Conservation (phyloP, 2,329 filamentous ascomycete genomes). For the Magnaporthales sp. region DNA sequence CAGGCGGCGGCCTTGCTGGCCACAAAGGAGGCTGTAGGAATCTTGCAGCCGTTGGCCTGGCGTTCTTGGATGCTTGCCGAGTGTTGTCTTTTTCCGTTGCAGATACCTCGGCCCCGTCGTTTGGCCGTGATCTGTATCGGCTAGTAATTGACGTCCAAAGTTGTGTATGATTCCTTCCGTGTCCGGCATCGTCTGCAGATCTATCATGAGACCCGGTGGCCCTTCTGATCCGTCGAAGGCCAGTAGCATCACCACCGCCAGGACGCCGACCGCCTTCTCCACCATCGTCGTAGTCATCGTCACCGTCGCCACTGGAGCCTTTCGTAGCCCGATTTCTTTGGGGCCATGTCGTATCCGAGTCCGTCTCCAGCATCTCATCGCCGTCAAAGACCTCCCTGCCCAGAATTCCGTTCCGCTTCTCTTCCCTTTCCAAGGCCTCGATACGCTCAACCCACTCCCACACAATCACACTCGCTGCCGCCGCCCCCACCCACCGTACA, state of each 20-base stretch:
- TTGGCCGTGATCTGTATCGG: slow-evolving; percentile 23
- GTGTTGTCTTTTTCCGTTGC: background rate
- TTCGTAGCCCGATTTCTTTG: slow-evolving; percentile 23
- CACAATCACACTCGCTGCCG: slow-evolving; percentile 89
- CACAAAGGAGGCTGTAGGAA: slow-evolving; percentile 42
- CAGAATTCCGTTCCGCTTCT: slow-evolving; percentile 87
- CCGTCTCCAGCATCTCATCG: slow-evolving; percentile 76
- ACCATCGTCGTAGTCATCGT: slow-evolving; percentile 20
- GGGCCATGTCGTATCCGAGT: slow-evolving; percentile 40
- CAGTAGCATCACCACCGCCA: background rate
- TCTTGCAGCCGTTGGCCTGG: slow-evolving; percentile 14
- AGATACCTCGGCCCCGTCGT: slow-evolving; percentile 11
- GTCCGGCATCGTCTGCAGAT: background rate
- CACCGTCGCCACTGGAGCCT: slow-evolving; percentile 6
- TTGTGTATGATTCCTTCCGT: background rate
- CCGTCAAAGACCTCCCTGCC: slow-evolving; percentile 89
- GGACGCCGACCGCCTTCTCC: slow-evolving; percentile 14
- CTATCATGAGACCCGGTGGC: background rate
- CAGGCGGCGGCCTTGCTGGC: slow-evolving; percentile 46
- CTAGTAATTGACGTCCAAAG: slow-evolving; percentile 25
- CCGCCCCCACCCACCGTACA: slow-evolving; percentile 91
- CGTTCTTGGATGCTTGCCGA: slow-evolving; percentile 10
- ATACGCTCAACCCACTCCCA: slow-evolving; percentile 98
- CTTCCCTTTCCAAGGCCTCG: slow-evolving; percentile 82
- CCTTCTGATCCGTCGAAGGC: slow-evolving; percentile 9